These are phyloP conservation scores for Podospora pseudoanserina DNA, from an alignment of 495 filamentous ascomycete genomes.

Conservation along the genomic window DNA sequence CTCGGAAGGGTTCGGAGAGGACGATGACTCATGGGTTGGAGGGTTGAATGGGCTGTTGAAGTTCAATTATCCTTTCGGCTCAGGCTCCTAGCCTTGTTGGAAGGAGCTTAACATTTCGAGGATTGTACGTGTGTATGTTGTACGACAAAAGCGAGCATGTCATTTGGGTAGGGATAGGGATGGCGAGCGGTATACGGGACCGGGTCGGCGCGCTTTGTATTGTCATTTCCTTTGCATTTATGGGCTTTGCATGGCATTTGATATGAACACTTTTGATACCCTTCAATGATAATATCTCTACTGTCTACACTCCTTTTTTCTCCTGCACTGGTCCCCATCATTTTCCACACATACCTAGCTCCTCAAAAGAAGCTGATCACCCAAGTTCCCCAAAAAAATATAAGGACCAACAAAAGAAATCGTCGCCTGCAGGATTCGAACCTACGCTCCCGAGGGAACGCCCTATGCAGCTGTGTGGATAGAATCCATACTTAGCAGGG, in stretches of 20 bases:
- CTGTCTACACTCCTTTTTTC: no score
- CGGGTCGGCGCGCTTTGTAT: not conserved
- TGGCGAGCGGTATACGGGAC: not conserved
- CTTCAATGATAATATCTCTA: conserved; percentile 2
- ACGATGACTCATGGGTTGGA: conserved; percentile 92
- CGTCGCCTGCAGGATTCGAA: conserved; percentile 31
- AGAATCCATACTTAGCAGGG: conserved; percentile 18
- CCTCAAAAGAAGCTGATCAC: not conserved
- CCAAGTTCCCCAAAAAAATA: not conserved
- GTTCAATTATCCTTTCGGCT: conserved; percentile 95
- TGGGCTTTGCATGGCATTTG: not conserved
- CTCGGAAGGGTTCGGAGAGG: conserved; percentile 50
- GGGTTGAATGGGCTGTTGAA: conserved; percentile 92
- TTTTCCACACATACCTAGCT: not conserved
- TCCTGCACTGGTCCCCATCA: not conserved
- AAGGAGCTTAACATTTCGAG: no score
- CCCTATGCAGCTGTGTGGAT: conserved; percentile 17
- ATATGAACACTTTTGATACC: conserved; percentile 18
- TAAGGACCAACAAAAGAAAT: conserved; percentile 11
- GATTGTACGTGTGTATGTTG: not conserved
- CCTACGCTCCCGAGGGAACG: conserved; percentile 29
- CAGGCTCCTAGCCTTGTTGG: conserved; percentile 4
- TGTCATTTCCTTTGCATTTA: not conserved
- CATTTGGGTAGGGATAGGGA: not conserved
- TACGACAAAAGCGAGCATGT: not conserved